phyloP scores from a whole-genome alignment of 306 rosid species.

The Fragaria nilgerrensis region DNA sequence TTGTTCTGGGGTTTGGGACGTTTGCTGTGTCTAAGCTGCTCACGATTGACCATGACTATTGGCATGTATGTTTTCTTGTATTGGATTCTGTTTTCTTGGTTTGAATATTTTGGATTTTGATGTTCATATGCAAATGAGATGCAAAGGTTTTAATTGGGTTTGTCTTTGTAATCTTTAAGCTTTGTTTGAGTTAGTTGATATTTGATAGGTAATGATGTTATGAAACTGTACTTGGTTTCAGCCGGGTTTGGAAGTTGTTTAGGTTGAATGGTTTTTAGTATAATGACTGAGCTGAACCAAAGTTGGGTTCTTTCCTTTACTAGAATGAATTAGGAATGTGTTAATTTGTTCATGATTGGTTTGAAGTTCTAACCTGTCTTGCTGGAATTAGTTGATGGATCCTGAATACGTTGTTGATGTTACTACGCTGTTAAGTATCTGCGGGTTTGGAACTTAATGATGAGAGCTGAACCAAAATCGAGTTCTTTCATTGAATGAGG shows the following conservation, averaged over 20 bases:
- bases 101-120: not conserved
- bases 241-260: not conserved
- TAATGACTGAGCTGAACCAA: not conserved
- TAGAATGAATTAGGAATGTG: not conserved
- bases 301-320: not conserved
- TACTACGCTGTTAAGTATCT: not conserved
- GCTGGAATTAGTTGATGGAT: not conserved
- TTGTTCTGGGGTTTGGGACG: conserved; percentile 86
- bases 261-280: not conserved
- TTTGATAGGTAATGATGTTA: not conserved
- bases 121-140: not conserved
- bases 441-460: not conserved
- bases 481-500: not conserved
- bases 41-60: conserved; percentile 82
- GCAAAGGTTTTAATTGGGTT: too few relatives aligned
- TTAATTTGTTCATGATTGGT: not conserved
- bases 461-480: not conserved
- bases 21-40: conserved; percentile 79
- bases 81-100: not conserved
- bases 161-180: not conserved
- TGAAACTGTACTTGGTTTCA: not conserved
- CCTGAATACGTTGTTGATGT: not conserved
- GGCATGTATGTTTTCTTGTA: conserved; percentile 66
- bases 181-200: not conserved
- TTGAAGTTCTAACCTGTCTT: not conserved